A percentile compares a stretch with the other conserved stretches of the same genome.
Conservation (phyloP, 768 basidiomycete species). For the Agaricus subrufescens region DNA sequence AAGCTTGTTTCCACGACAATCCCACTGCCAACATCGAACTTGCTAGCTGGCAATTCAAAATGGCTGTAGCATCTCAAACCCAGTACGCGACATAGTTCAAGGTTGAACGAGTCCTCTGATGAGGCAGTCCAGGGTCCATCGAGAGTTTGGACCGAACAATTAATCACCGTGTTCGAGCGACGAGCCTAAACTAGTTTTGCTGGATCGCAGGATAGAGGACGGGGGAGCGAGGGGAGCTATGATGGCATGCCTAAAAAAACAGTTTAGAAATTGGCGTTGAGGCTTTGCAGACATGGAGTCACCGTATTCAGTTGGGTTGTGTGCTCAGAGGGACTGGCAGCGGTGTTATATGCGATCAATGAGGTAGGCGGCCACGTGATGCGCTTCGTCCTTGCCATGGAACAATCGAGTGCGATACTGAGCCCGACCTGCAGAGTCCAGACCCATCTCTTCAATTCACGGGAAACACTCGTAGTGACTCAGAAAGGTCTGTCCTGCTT, state of each 20-base stretch:
- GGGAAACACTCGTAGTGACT: too few species aligned
- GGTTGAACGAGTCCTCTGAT: conserved; percentile 60
- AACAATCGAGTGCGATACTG: too few species aligned
- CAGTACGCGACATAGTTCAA: conserved; percentile 65
- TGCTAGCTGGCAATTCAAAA: conserved; percentile 58
- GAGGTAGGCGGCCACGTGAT: too few species aligned
- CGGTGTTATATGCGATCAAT: too few species aligned
- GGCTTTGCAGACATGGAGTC: too few species aligned
- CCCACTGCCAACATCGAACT: conserved; percentile 74
- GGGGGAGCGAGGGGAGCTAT: neutral
- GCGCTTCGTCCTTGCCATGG: too few species aligned
- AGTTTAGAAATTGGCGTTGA: too few species aligned
- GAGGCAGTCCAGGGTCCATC: conserved; percentile 70
- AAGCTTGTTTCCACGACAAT: conserved; percentile 69
- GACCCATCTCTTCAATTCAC: too few species aligned
- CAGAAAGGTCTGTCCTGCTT: conserved; percentile 61
- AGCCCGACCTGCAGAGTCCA: too few species aligned
- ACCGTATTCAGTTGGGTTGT: too few species aligned
- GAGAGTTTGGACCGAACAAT: conserved; percentile 51
- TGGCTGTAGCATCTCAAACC: conserved; percentile 47
- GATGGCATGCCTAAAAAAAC: too few species aligned
- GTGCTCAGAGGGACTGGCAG: too few species aligned
- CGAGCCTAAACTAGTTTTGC: conserved; percentile 31
- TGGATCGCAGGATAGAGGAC: neutral
- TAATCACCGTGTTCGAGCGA: conserved; percentile 46